Evolutionary conservation across 1,284 basidiomycete genomes (phyloP).

Genomic region (Rhodotorula sp.): DNA sequence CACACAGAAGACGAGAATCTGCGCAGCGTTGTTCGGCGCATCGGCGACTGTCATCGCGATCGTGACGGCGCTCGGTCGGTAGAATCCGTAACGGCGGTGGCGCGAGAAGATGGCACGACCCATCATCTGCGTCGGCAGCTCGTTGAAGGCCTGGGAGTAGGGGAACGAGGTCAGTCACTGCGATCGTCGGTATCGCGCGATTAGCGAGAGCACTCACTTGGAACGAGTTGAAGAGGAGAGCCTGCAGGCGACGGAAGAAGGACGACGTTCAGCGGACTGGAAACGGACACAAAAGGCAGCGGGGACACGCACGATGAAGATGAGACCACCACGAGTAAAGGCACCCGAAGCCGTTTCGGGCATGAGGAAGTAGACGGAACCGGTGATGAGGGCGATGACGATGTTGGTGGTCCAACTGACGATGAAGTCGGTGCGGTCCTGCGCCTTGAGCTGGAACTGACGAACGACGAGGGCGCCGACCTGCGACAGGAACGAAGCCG

Average conservation of each 20-base stretch:
- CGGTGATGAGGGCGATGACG: conserved; percentile 69
- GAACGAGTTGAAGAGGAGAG: conserved; percentile 66
- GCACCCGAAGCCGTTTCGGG: conserved; percentile 72
- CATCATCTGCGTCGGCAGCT: conserved; percentile 56
- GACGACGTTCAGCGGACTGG: too few relatives aligned
- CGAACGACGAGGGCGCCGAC: conserved; percentile 68
- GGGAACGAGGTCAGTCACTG: conserved; percentile 58
- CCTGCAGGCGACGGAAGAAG: conserved; percentile 38
- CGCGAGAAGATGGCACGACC: conserved; percentile 63
- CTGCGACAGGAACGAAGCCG: conserved; percentile 72
- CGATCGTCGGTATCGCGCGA: neutral
- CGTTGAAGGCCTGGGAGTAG: conserved; percentile 62
- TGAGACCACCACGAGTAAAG: conserved; percentile 81
- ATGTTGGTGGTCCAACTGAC: conserved; percentile 49
- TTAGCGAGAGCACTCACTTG: neutral
- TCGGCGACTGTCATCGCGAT: conserved; percentile 59
- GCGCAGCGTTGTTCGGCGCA: conserved; percentile 53
- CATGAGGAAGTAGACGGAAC: conserved; percentile 56
- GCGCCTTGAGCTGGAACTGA: conserved; percentile 70
- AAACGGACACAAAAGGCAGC: too few relatives aligned
- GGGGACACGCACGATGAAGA: conserved; percentile 54
- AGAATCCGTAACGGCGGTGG: conserved; percentile 72
- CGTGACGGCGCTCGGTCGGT: conserved; percentile 70
- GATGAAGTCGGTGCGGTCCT: conserved; percentile 76
- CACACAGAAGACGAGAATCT: conserved; percentile 53